A percentile compares a stretch with the other conserved stretches of the same genome.
Conservation (phyloP, 345 rosid species). For the Euphorbia peplus region DNA sequence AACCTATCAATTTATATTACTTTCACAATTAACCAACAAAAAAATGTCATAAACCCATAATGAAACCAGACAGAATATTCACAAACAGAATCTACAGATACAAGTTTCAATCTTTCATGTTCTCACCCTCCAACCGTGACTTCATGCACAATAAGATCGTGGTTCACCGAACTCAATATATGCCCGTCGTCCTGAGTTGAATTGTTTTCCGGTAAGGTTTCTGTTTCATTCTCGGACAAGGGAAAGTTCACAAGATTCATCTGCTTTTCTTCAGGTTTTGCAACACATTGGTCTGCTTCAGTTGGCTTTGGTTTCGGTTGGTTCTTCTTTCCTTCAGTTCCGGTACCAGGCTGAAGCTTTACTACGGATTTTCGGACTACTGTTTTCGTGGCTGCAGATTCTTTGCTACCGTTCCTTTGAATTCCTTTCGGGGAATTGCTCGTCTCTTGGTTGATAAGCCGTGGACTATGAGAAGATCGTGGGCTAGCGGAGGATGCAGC, state of each 20-base stretch:
- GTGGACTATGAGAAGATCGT: too few relatives aligned
- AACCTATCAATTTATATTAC: constrained; percentile 26
- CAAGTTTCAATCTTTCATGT: constrained; percentile 8
- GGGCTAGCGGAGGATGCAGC: constrained; percentile 25
- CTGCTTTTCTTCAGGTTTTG: constrained; percentile 38
- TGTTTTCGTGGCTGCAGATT: constrained; percentile 39
- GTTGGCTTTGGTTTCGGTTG: constrained; percentile 44
- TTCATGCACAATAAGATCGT: constrained; percentile 51
- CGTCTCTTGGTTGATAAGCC: constrained; percentile 35
- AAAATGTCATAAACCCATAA: constrained; percentile 25
- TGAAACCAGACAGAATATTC: constrained; percentile 32
- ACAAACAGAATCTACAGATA: constrained; percentile 31
- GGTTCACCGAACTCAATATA: constrained; percentile 34
- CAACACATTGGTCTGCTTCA: too few relatives aligned
- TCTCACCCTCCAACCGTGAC: constrained; percentile 65
- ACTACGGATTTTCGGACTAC: constrained; percentile 40
- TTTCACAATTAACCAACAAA: constrained; percentile 14
- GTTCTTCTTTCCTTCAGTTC: constrained; percentile 29
- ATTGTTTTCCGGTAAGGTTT: constrained; percentile 15
- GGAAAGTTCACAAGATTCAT: too few relatives aligned
- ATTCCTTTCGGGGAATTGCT: constrained; percentile 36
- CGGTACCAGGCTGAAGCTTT: too few relatives aligned
- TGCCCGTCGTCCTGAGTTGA: too few relatives aligned
- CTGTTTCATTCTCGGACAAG: constrained; percentile 31
- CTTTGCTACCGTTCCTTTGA: constrained; percentile 38